Conservation (phyloP, 2,329 filamentous ascomycete species). For the Knufia petricola region DNA sequence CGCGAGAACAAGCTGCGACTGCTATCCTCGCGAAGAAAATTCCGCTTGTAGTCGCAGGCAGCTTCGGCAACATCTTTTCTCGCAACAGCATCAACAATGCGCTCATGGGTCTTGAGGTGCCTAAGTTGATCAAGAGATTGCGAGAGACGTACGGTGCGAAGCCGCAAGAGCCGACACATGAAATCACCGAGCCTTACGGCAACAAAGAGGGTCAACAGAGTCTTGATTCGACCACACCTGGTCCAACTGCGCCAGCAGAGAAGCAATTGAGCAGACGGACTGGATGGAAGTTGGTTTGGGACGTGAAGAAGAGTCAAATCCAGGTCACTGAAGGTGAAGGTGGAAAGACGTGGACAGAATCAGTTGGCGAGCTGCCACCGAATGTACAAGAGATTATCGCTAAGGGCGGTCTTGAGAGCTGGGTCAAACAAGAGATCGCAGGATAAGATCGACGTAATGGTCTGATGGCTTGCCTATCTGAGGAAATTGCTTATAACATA, state of each 20-base stretch:
- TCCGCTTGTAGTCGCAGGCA: constrained; percentile 68
- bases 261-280: constrained; percentile 61
- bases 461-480: too few species aligned
- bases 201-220: constrained; percentile 32
- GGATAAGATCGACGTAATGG: neutral
- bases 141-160: constrained; percentile 34
- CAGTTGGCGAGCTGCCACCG: constrained; percentile 70
- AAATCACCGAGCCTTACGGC: constrained; percentile 39
- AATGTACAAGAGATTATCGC: constrained; percentile 84
- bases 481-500: too few species aligned
- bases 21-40: constrained; percentile 74
- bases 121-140: constrained; percentile 28
- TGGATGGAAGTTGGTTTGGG: constrained; percentile 76
- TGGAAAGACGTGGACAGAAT: constrained; percentile 63
- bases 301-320: constrained; percentile 62
- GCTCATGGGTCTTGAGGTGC: constrained; percentile 31
- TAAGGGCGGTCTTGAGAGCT: constrained; percentile 66
- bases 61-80: constrained; percentile 75
- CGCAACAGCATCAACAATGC: constrained; percentile 44
- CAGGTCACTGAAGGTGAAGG: constrained; percentile 59
- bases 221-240: constrained; percentile 42
- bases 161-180: constrained; percentile 28
- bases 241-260: constrained; percentile 33
- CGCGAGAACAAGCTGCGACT: constrained; percentile 79
- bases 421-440: constrained; percentile 66